Evolutionary conservation across 2,329 filamentous ascomycete species (phyloP), one percentile per base, ranked within the genome.

Genomic region (Diplodia sapinea): DNA sequence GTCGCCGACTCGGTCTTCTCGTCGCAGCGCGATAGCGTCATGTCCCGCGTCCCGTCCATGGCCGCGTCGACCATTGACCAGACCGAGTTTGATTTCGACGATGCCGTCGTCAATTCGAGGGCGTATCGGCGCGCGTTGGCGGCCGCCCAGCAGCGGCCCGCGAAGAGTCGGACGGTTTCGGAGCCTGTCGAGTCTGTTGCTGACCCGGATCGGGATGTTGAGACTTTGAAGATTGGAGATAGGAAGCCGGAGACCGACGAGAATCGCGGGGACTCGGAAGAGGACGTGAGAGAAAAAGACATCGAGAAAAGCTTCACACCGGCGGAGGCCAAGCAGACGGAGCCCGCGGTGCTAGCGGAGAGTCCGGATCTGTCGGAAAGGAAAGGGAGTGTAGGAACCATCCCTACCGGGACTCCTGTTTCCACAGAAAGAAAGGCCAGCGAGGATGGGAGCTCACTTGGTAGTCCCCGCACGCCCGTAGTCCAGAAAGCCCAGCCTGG

Each of bases 51-150:
- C 1, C 50, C 73, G 0, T 71, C 74, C 4, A 43, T 70, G 12
- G 71, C 43, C 2, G 54, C 54, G 1, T 63, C 73, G 0, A 71
- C 74, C 2, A 49, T 70, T 15, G 71, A 71, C 23, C 71, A 71
- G 43, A 63, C 59, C 20, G 72, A 76, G n/a, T 77, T 78, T 26
- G 67, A 72, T 0, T 78, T 78, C 52, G 75, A 77, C 43, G 73
- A 77, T 56, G 71, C 75, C 50, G 71, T 78, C 11, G 65, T 76
- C 54, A 75, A 74, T 59, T 78, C 75, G 15, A 73, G 71, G 49
- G 74, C 73, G 1, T 78, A 78, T 70, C 72, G 71, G 17, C 71
- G 73, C 65, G 74, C 73, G 2, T 74, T 78, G 73, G 72, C 72
- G 8, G 57, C 56, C 17, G 70, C 70, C 29, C 56, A 59, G 29